A percentile compares a stretch with the other conserved stretches of the same genome.
These are phyloP conservation scores for Syncephalastrum monosporum DNA, from an alignment of 371 early-diverging fungal genomes.

Conservation along the genomic window DNA sequence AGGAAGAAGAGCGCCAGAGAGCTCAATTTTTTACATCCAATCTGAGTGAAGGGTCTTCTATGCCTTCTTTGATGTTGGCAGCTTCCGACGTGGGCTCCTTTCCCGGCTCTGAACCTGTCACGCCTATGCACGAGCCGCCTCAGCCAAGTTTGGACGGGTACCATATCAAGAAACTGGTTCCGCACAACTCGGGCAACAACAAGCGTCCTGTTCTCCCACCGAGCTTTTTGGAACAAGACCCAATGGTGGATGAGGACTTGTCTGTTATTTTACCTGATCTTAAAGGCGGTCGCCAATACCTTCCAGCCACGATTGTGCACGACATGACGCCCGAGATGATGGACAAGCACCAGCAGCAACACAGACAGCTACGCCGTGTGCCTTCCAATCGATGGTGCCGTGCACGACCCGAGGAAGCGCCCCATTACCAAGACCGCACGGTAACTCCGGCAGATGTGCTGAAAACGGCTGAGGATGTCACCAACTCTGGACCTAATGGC, in stretches of 20 bases:
- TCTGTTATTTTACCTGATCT: too few relatives aligned
- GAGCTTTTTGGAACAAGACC: neutral
- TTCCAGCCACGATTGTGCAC: slow-evolving; percentile 20
- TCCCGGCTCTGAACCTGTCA: too few relatives aligned
- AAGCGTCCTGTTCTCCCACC: slow-evolving; percentile 1
- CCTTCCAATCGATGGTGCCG: slow-evolving; percentile 45
- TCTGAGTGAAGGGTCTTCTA: neutral
- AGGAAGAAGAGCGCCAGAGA: slow-evolving; percentile 34
- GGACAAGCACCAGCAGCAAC: slow-evolving; percentile 22
- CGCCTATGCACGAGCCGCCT: too few relatives aligned
- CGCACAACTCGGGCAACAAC: neutral
- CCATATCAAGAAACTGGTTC: too few relatives aligned
- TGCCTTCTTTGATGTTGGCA: too few relatives aligned
- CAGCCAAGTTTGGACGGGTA: too few relatives aligned
- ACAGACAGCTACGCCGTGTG: slow-evolving; percentile 22
- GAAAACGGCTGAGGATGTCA: too few relatives aligned
- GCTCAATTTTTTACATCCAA: slow-evolving; percentile 21
- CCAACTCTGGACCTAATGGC: slow-evolving; percentile 8
- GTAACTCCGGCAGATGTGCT: too few relatives aligned
- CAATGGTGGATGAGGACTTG: too few relatives aligned
- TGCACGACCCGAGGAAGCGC: slow-evolving; percentile 19
- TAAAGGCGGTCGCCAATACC: neutral
- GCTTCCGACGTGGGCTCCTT: too few relatives aligned
- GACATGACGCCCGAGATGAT: slow-evolving; percentile 18
- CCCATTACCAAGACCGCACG: neutral